Conservation (phyloP, 108 stramenopile species). For the Parietichytrium sp. region DNA sequence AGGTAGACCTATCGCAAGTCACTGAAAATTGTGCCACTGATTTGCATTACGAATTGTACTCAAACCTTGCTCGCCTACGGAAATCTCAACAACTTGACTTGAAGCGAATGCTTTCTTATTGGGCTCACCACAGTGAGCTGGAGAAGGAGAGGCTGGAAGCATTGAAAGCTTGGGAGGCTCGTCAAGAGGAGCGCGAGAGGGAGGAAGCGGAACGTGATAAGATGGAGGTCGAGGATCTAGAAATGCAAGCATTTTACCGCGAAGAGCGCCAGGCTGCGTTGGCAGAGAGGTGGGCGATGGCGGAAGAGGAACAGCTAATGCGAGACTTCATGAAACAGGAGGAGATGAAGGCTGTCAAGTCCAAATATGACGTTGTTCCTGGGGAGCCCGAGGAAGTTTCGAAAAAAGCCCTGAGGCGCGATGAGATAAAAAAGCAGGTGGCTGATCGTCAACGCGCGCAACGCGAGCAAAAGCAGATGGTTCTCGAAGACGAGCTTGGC, state of each 20-base stretch:
- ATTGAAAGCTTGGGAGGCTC: constrained; percentile 27
- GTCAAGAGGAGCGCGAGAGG: constrained; percentile 2
- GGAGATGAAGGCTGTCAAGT: not conserved
- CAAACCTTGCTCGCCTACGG: not conserved
- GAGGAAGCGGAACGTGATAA: constrained; percentile 31
- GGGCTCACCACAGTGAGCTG: constrained; percentile 20
- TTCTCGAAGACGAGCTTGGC: not conserved
- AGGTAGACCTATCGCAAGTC: not conserved
- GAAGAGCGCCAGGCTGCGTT: not conserved
- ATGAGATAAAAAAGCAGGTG: constrained; percentile 21
- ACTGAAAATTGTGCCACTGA: no score
- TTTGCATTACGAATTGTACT: constrained; percentile 1
- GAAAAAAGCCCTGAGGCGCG: not conserved
- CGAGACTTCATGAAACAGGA: constrained; percentile 19
- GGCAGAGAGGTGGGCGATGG: constrained; percentile 34
- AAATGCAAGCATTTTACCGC: not conserved
- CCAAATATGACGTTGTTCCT: constrained; percentile 11
- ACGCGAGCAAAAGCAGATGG: constrained; percentile 27
- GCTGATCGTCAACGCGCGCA: constrained; percentile 22
- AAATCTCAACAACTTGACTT: not conserved
- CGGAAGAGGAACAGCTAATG: constrained; percentile 19
- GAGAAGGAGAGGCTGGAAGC: not conserved
- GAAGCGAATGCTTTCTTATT: not conserved
- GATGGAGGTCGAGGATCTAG: constrained; percentile 35
- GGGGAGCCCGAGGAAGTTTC: not conserved